These are phyloP conservation scores for Patellifolia procumbens DNA, from an alignment of 179 eudicot genomes.

Conservation along the genomic window DNA sequence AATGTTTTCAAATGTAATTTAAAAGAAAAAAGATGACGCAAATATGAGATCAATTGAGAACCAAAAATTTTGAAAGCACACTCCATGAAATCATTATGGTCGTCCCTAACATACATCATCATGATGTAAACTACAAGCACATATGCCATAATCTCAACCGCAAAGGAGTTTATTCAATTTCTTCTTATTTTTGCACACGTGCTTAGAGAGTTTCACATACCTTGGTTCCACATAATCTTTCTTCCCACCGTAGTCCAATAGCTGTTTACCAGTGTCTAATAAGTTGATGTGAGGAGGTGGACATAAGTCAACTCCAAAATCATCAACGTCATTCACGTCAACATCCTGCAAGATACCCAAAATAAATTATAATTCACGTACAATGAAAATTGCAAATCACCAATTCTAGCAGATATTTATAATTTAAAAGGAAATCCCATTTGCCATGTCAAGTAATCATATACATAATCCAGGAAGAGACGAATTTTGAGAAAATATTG, in stretches of 20 bases:
- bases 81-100: not conserved
- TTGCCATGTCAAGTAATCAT: not conserved
- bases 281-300: constrained; percentile 39
- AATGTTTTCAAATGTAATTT: not conserved
- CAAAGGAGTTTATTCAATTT: not conserved
- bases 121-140: not conserved
- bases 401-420: not conserved
- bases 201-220: constrained; percentile 28
- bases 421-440: not conserved
- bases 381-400: not conserved
- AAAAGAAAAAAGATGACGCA: not conserved
- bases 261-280: constrained; percentile 22
- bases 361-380: not conserved
- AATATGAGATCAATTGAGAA: not conserved
- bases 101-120: not conserved
- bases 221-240: constrained; percentile 29
- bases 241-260: constrained; percentile 23
- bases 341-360: constrained; percentile 35
- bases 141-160: not conserved
- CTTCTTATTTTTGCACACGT: not conserved
- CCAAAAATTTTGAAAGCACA: not conserved
- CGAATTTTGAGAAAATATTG: not conserved
- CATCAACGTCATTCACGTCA: constrained; percentile 37
- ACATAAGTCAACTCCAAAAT: constrained; percentile 50
- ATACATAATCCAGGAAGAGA: no score